Evolutionary conservation across 148 eudicot species (phyloP), one percentile per base, ranked within the genome.

Genomic region (Dianthus caryophyllus): DNA sequence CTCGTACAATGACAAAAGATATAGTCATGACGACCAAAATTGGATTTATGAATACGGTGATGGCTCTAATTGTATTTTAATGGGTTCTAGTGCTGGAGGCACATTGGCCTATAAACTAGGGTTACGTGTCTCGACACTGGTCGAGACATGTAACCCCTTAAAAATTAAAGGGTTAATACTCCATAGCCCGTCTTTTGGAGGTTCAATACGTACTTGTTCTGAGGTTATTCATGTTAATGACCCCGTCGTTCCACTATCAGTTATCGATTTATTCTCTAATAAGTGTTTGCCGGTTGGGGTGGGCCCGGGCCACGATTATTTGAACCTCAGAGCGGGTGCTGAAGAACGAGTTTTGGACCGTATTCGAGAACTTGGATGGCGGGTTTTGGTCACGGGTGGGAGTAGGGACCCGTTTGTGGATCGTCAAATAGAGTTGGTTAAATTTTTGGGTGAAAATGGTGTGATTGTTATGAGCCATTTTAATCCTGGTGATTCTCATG

Each of bases 11-110:
- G 38, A 33, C 38, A 18, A 18, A 6, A 6, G 20, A 2, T 6
- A 24, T 44, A 9, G 36, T 24, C 21, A 46, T 26, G 36, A 44
- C 6, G 21, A n/a, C n/a, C n/a, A 25, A 21, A 31, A 22, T 2
- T 67, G 71, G 71, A 3, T 67, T 1, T 1, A 26, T 13, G 29
- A 53, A 9, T 33, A 53, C 4, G 71, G 58, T 13, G 71, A 67
- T 21, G 21, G 36, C 29, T 29, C 61, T 17, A 66, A 24, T 38
- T n/a, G 44, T 54, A 21, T 53, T 20, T 16, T 67, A 11, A 67
- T 67, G 71, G 71, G 71, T 11, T 39, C 58, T 53, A 67, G 71
- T 38, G 48, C 71, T 0, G 71, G 71, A 0, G 71, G 51, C 21
- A 67, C 43, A 16, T 8, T 54, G 5, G 69, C 69, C 1, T 53